These are phyloP conservation scores for Gaultheria prostrata DNA, from an alignment of 148 eudicot genomes.

Conservation along the genomic window DNA sequence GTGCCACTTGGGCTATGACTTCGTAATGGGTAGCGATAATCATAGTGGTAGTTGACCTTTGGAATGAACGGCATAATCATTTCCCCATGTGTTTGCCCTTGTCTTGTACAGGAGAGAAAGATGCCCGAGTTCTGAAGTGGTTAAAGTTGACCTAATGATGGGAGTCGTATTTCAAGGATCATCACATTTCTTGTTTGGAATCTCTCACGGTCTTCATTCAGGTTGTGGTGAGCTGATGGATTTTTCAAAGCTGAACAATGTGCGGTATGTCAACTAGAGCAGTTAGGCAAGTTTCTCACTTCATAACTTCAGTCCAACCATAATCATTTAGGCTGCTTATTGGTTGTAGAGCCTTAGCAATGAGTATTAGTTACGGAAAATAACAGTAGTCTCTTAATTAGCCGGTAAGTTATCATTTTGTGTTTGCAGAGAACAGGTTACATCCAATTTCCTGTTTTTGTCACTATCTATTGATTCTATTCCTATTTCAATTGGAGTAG, in stretches of 20 bases:
- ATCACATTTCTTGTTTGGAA: slow-evolving; percentile 13
- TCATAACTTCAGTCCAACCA: not conserved
- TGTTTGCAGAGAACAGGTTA: not conserved
- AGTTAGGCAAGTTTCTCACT: slow-evolving; percentile 8
- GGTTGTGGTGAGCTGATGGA: slow-evolving; percentile 17
- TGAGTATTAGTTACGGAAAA: not conserved
- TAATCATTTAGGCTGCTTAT: not conserved
- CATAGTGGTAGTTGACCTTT: slow-evolving; percentile 73
- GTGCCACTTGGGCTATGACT: slow-evolving; percentile 59
- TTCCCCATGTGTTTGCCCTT: slow-evolving; percentile 86
- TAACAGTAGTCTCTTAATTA: not conserved
- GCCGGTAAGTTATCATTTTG: not conserved
- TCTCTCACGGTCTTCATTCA: slow-evolving; percentile 7
- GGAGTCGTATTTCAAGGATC: slow-evolving; percentile 24
- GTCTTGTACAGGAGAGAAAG: slow-evolving; percentile 88
- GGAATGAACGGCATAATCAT: slow-evolving; percentile 65
- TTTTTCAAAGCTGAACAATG: slow-evolving; percentile 20
- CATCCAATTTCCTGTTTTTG: not conserved
- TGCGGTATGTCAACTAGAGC: slow-evolving; percentile 14
- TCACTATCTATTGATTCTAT: not conserved
- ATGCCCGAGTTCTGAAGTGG: slow-evolving; percentile 41
- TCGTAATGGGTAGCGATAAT: slow-evolving; percentile 70
- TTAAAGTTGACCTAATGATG: slow-evolving; percentile 1
- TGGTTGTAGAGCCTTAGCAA: not conserved
- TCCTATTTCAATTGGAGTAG: not conserved